Conservation (phyloP, 805 yeast species). For the Yarrowia sp. region DNA sequence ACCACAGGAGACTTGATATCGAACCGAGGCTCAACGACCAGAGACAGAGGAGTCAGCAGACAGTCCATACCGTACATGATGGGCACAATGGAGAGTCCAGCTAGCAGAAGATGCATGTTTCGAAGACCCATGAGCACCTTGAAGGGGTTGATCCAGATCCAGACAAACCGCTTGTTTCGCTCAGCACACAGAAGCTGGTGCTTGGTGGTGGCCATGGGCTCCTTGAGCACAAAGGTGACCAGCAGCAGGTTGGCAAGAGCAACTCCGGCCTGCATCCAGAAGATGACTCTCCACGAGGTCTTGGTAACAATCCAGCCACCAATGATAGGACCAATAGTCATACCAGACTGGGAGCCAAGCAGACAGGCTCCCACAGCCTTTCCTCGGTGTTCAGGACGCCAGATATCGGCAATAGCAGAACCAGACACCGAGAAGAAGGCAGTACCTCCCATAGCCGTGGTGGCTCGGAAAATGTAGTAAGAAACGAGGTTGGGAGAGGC, state of each 20-base stretch:
- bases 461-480: constrained; percentile 51
- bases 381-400: constrained; percentile 50
- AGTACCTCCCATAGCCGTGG: constrained; percentile 54
- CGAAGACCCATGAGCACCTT: constrained; percentile 44
- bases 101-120: constrained; percentile 39
- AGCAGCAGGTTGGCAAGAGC: constrained; percentile 41
- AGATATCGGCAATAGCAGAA: constrained; percentile 49
- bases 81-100: constrained; percentile 39
- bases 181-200: constrained; percentile 15
- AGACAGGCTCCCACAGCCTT: constrained; percentile 49
- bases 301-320: constrained; percentile 54
- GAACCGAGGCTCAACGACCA: constrained; percentile 56
- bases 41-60: constrained; percentile 53
- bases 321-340: constrained; percentile 51
- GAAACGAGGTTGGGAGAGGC: constrained; percentile 50
- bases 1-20: constrained; percentile 46
- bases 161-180: constrained; percentile 40
- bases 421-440: constrained; percentile 55
- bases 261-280: constrained; percentile 48
- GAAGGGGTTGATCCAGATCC: constrained; percentile 47
- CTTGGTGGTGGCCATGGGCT: constrained; percentile 35
- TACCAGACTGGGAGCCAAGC: constrained; percentile 52
- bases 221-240: constrained; percentile 45
- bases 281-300: constrained; percentile 52
- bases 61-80: constrained; percentile 51